Evolutionary conservation across 495 filamentous ascomycete genomes (phyloP).

Genomic region (Neurospora sp.): DNA sequence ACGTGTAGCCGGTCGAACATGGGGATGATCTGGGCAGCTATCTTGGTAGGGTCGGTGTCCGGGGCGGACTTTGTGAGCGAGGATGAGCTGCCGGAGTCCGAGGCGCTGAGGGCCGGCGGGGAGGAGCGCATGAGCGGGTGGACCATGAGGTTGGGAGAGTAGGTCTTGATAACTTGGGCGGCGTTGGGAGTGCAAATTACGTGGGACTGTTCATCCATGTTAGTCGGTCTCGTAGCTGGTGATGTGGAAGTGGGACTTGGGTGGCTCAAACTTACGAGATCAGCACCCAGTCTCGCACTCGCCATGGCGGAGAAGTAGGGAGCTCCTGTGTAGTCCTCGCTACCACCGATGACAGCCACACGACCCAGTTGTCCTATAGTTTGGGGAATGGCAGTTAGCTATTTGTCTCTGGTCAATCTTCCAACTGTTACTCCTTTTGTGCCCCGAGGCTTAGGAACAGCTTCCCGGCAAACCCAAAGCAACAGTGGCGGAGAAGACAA

Average conservation of each 20-base stretch:
- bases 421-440: not conserved
- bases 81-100: slow-evolving; percentile 27
- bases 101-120: slow-evolving; percentile 28
- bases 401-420: not conserved
- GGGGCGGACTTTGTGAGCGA: slow-evolving; percentile 26
- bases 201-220: slow-evolving; percentile 55
- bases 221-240: not conserved
- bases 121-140: slow-evolving; percentile 88
- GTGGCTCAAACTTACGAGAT: slow-evolving; percentile 51
- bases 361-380: slow-evolving; percentile 75
- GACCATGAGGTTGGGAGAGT: slow-evolving; percentile 98
- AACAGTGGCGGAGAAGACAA: not conserved
- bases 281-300: slow-evolving; percentile 75
- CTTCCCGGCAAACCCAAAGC: not conserved
- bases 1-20: slow-evolving; percentile 83
- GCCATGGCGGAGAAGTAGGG: slow-evolving; percentile 98
- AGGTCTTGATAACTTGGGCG: slow-evolving; percentile 85
- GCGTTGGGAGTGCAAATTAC: slow-evolving; percentile 91
- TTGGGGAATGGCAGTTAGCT: slow-evolving; percentile 6
- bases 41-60: slow-evolving; percentile 40
- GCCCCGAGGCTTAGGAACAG: not conserved
- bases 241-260: not conserved
- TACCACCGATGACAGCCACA: slow-evolving; percentile 90
- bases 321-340: slow-evolving; percentile 91
- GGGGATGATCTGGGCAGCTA: slow-evolving; percentile 62